Base-by-base conservation (phyloP, 768 basidiomycete species). In the Lactarius tabidus region DNA sequence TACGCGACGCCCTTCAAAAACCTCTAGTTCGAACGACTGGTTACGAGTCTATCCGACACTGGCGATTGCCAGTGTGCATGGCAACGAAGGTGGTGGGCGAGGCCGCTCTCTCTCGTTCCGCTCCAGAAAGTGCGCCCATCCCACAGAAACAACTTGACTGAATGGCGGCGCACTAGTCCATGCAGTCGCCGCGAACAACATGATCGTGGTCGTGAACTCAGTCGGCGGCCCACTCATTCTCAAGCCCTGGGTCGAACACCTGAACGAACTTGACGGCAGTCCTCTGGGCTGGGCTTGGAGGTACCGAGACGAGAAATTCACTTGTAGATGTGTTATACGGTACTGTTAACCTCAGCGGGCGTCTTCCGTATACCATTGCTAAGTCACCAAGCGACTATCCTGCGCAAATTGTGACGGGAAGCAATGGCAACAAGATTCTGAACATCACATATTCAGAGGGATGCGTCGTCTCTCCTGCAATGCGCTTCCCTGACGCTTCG, bases 321-420 rank as follows among this genome's bases (percentile, higher is more conserved):
- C 80, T 95, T 26, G 82, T 88, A 15, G 91, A 94, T 70, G 82
- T 96, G 18, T 73, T 95, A 6, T 93, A 85, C 67, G 93, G 92
- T 0, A 76, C 75, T 26, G 86, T 85, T 73, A 94, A 93, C 72
- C 93, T 92, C 0, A 73, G 83, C 62, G 88, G 86, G 15, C 81
- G 86, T 41, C 74, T 89, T 18, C 85, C 87, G 0, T 89, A 85
- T 72, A 86, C 89, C 18, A 89, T 95, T 70, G 88, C 86, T 2
- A 86, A 91, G 76, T 68, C 71, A 3, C 60, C 74, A 0, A 63
- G 60, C 9, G 87, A 89, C 68, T 88, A 85, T 70, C 64, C 82
- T 0, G 83, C 82, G 14, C 77, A 79, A 35, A 69, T 79, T 29
- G 65, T 61, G 7, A 64, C n/a, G n/a, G n/a, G n/a, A 70, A 35